A percentile compares a stretch with the other conserved stretches of the same genome.
phyloP scores from a whole-genome alignment of 129 eudicot genomes.

The Artemisia annua region DNA sequence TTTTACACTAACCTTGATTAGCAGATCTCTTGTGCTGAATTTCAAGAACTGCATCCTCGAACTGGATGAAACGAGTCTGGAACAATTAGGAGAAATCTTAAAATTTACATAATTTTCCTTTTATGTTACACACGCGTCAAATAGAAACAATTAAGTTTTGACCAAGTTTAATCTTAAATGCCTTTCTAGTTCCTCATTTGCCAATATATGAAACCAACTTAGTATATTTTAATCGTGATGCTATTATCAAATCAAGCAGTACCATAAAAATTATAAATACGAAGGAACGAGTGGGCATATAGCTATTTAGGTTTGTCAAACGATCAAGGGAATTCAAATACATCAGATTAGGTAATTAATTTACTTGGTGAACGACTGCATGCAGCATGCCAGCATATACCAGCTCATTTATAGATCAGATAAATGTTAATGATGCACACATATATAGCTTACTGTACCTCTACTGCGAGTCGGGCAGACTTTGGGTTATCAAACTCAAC shows the following conservation, averaged over 20 bases:
- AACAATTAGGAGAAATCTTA: background rate
- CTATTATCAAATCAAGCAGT: conserved; percentile 1
- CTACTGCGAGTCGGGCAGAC: conserved; percentile 40
- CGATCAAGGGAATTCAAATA: background rate
- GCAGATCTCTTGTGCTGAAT: conserved; percentile 38
- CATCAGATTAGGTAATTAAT: background rate
- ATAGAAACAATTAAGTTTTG: background rate
- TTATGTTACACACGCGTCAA: background rate
- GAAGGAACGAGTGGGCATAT: background rate
- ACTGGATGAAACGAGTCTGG: conserved; percentile 31
- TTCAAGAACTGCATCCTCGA: conserved; percentile 25
- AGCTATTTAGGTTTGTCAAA: background rate
- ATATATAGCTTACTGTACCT: conserved; percentile 29
- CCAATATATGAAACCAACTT: conserved; percentile 2
- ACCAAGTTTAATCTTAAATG: background rate
- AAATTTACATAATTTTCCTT: background rate
- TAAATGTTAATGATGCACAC: background rate
- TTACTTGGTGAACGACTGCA: background rate
- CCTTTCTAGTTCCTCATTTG: background rate
- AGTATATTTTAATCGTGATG: background rate
- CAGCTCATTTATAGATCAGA: background rate
- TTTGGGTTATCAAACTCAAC: conserved; percentile 41
- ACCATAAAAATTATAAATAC: background rate
- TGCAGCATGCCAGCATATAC: background rate
- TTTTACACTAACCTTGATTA: conserved; percentile 35